Base-by-base conservation (phyloP, 2,329 filamentous ascomycete genomes). In the Rutstroemia sp. region DNA sequence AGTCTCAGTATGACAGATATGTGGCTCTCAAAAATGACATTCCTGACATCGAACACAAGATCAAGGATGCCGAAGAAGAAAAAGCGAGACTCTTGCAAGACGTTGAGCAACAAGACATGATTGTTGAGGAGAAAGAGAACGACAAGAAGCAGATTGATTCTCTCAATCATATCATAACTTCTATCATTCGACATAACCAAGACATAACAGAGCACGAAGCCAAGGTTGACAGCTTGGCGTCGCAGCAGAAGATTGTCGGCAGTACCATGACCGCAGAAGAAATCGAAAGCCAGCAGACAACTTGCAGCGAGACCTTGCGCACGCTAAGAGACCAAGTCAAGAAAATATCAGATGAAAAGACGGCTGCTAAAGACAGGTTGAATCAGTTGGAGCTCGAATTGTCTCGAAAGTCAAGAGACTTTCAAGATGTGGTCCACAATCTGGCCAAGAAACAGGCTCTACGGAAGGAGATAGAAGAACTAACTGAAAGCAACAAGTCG, bases 391-490 rank as follows among this genome's bases (percentile, higher is more conserved):
- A 96, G 71, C 77, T 94, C 4, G 85, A 94, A 67, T 79, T 84
- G 58, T 86, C 88, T 65, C 88, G 95, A 70, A 75, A 88, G 42
- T 82, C 80, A 58, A 87, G 86, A 67, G 87, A 87, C 61, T 77
- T 96, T 51, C 85, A 79, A 63, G 81, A 80, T 52, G 83, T 87
- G 1, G 78, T 80, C 48, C 85, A 87, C 57, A 84, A 92, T 65
- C 76, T 97, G 25, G 90, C 95, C 69, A 90, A 89, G 72, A 96
- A 92, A 74, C 78, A 80, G 41, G 79, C 81, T 45, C 76, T 96
- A 21, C 76, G 83, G 59, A 75, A 76, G 42, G 88, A 91, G 60
- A 83, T 97, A 34, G 83, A 89, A 58, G 81, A 87, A 56, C 79
- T 89, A 62, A 89, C 84, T 65, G 81, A 81, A 9, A 80, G 86